Conservation (phyloP, 768 basidiomycete genomes). For the Boletales sp. region DNA sequence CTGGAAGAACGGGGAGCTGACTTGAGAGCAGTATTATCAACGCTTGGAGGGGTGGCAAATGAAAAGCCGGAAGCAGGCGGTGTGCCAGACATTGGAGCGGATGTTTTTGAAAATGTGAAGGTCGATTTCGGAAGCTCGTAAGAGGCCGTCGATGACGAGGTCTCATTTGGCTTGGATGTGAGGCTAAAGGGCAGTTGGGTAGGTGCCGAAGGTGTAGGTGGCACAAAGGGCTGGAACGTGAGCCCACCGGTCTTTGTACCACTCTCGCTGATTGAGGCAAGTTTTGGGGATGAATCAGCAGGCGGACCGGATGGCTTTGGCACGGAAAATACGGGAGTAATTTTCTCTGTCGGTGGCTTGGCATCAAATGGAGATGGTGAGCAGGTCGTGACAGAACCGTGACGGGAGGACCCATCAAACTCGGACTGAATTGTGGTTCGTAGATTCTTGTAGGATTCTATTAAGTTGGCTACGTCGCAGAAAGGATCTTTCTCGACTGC, state of each 20-base stretch:
- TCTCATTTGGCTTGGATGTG: slow-evolving; percentile 18
- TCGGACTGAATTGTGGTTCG: slow-evolving; percentile 55
- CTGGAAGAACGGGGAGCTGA: slow-evolving; percentile 2
- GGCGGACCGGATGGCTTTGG: slow-evolving; percentile 34
- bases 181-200: slow-evolving; percentile 12
- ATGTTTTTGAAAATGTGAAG: slow-evolving; percentile 21
- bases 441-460: slow-evolving; percentile 57
- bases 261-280: slow-evolving; percentile 13
- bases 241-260: slow-evolving; percentile 21
- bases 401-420: slow-evolving; percentile 39
- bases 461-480: slow-evolving; percentile 50
- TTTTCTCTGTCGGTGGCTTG: slow-evolving; percentile 15
- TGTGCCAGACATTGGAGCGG: slow-evolving; percentile 1
- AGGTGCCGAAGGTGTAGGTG: slow-evolving; percentile 12
- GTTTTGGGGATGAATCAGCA: slow-evolving; percentile 9
- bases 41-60: slow-evolving; percentile 7
- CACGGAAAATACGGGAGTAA: slow-evolving; percentile 19
- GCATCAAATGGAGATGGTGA: slow-evolving; percentile 12
- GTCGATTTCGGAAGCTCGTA: slow-evolving; percentile 27
- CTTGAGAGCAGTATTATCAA: slow-evolving; percentile 7
- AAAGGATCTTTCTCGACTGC: slow-evolving; percentile 69
- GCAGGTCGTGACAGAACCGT: slow-evolving; percentile 5
- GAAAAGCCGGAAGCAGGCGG: slow-evolving; percentile 18
- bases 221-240: slow-evolving; percentile 24
- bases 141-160: slow-evolving; percentile 10